Evolutionary conservation across 208 protist species (phyloP), one percentile per base, ranked within the genome.

Genomic region (Crithidia sp.): DNA sequence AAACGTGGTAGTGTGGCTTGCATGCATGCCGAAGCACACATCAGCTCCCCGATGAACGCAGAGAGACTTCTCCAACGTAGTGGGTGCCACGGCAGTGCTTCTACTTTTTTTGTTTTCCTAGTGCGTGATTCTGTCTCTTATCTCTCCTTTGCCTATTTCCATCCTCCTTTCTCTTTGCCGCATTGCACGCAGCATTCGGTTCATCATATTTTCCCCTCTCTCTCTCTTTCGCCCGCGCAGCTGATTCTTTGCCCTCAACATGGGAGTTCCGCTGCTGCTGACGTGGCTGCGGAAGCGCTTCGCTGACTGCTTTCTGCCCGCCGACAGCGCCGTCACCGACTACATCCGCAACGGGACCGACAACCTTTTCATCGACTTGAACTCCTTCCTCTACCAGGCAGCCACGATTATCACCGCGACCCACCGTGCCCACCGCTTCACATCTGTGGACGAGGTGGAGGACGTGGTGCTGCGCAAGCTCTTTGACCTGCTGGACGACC

Each of bases 191-290:
- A 28, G 28, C 28, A 28, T 28, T 28, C 28, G 28, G 28, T 0
- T 28, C 28, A 28, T 14, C 45, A 49, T 49, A 55, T 71, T 45
- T 52, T 68, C 14, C 53, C 64, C 4, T 28, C 28, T 28, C 28
- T 28, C 28, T 28, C 28, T 28, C 28, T 28, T 28, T 28, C 28
- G 28, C 28, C 28, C 28, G 28, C 28, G 28, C 28, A 28, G 28
- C 17, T 50, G 64, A 36, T 63, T 77, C 28, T 65, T 71, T 63
- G 14, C 52, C 16, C 50, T 39, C 19, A 78, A 19, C 60, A 96
- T 96, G 92, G 92, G 92, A 53, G 92, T 96, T 71, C 92, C 92
- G 41, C 68, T 96, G 55, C 77, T 96, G 9, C 79, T 96, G 58
- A 96, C 92, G 39, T 96, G 92, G 90, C 76, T 96, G 40, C 85